Evolutionary conservation across 2,329 filamentous ascomycete genomes (phyloP).

Genomic region (Colletotrichum tanaceti): DNA sequence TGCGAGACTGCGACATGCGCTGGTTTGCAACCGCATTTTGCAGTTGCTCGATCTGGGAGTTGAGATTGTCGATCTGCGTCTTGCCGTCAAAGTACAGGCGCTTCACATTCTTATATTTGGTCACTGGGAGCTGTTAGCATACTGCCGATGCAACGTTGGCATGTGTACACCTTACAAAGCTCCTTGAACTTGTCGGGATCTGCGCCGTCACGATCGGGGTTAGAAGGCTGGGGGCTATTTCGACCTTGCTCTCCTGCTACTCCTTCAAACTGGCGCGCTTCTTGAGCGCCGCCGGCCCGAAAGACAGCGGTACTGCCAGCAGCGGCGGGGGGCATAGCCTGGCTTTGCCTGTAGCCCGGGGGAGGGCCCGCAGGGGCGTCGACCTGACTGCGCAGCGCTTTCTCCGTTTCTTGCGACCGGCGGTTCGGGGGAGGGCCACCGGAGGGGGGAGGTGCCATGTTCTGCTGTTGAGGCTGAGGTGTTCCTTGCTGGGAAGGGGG

Average conservation of each 20-base stretch:
- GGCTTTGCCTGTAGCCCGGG: conserved; percentile 64
- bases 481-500: conserved; percentile 46
- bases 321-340: conserved; percentile 57
- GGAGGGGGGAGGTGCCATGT: conserved; percentile 60
- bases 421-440: conserved; percentile 58
- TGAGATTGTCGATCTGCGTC: conserved; percentile 88
- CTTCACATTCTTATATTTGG: conserved; percentile 98
- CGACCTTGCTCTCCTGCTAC: conserved; percentile 60
- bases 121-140: conserved; percentile 68
- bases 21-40: conserved; percentile 99
- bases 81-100: conserved; percentile 97
- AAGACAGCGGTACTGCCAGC: conserved; percentile 52
- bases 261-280: conserved; percentile 58
- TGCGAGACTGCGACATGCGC: conserved; percentile 92
- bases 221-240: conserved; percentile 67
- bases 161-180: conserved; percentile 57
- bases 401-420: conserved; percentile 63
- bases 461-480: conserved; percentile 50
- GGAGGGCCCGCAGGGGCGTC: conserved; percentile 61
- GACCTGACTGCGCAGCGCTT: conserved; percentile 55
- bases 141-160: not conserved
- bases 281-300: conserved; percentile 53
- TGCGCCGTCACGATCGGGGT: conserved; percentile 54
- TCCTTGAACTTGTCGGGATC: conserved; percentile 70
- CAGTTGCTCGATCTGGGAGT: conserved; percentile 88